Conservation (phyloP, 2,329 filamentous ascomycete species). For the Incumbomyces lentus region DNA sequence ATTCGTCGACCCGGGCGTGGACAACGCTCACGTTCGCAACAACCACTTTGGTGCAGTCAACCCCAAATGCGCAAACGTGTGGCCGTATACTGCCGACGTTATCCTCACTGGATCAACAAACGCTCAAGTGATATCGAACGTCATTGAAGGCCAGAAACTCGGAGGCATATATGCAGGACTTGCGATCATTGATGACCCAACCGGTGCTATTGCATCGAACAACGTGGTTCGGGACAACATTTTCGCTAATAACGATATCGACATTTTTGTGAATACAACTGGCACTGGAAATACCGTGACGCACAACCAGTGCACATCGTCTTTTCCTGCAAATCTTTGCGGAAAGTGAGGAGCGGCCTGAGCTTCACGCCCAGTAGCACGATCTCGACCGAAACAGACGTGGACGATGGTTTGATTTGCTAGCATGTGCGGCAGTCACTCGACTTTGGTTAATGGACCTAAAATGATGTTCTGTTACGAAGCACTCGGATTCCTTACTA, state of each 20-base stretch:
- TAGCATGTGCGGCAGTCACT: too few relatives aligned
- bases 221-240: constrained; percentile 11
- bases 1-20: constrained; percentile 11
- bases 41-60: constrained; percentile 10
- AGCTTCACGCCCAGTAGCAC: not conserved
- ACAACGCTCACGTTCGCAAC: constrained; percentile 8
- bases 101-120: constrained; percentile 2
- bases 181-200: constrained; percentile 8
- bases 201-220: not conserved
- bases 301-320: constrained; percentile 10
- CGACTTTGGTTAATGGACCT: too few relatives aligned
- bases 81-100: not conserved
- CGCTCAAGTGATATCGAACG: constrained; percentile 8
- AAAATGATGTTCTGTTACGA: too few relatives aligned
- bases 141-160: constrained; percentile 7
- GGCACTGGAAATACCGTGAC: constrained; percentile 12
- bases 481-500: too few relatives aligned
- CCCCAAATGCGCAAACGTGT: constrained; percentile 3
- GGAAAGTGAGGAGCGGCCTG: not conserved
- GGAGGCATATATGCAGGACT: constrained; percentile 5
- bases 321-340: constrained; percentile 9
- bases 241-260: constrained; percentile 11
- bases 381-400: too few relatives aligned
- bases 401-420: too few relatives aligned
- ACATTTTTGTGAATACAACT: constrained; percentile 11